A percentile compares a stretch with the other conserved stretches of the same genome.
These are phyloP conservation scores for Sporothrix schenckii DNA, from an alignment of 2,329 filamentous ascomycete genomes.

Conservation along the genomic window DNA sequence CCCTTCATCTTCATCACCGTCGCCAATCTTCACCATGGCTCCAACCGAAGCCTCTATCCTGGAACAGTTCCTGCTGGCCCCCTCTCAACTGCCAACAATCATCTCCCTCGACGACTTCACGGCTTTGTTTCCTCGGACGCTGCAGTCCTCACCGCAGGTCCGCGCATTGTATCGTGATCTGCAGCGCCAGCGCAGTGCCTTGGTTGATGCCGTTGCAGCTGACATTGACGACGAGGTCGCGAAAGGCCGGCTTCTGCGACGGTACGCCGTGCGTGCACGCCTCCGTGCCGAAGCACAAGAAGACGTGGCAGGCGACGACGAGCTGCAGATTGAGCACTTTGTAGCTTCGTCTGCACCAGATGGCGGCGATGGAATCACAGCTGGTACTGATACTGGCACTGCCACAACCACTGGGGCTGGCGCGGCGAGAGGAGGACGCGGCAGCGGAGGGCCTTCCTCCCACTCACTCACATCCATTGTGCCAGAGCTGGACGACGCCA, in stretches of 20 bases:
- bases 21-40: slow-evolving; percentile 58
- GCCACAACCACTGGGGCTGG: too few species aligned
- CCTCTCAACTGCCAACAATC: slow-evolving; percentile 72
- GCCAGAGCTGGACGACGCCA: slow-evolving; percentile 69
- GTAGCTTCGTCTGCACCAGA: slow-evolving; percentile 48
- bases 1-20: background rate
- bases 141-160: slow-evolving; percentile 68
- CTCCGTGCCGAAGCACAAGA: slow-evolving; percentile 55
- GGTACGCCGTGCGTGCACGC: slow-evolving; percentile 59
- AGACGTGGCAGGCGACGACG: slow-evolving; percentile 64
- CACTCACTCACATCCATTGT: slow-evolving; percentile 69
- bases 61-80: slow-evolving; percentile 74
- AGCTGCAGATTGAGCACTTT: slow-evolving; percentile 65
- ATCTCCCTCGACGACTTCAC: slow-evolving; percentile 75
- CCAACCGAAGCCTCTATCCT: slow-evolving; percentile 72
- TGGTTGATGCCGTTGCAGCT: slow-evolving; percentile 67
- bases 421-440: too few species aligned
- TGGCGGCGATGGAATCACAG: background rate
- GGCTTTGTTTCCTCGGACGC: slow-evolving; percentile 70
- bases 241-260: slow-evolving; percentile 60
- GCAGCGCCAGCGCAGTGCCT: slow-evolving; percentile 69
- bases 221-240: slow-evolving; percentile 67
- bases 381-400: too few species aligned
- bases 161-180: slow-evolving; percentile 76
- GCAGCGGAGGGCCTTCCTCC: slow-evolving; percentile 32